Percentiles rank a stretch among this genome's conserved stretches.
These are phyloP conservation scores for Echeveria elegans DNA, from an alignment of 164 flowering plant species.

Conservation along the genomic window DNA sequence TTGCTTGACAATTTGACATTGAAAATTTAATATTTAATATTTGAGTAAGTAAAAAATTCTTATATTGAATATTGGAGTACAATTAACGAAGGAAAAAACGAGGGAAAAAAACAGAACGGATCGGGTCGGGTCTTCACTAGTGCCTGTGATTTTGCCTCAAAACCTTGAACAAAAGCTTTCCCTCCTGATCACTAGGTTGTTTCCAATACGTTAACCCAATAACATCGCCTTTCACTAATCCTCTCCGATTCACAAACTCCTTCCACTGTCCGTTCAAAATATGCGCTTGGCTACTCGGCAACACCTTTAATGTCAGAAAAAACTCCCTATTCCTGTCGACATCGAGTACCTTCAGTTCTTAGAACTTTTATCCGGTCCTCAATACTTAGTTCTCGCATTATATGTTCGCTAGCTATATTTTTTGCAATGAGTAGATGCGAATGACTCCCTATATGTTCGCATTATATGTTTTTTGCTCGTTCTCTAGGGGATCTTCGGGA, in stretches of 20 bases:
- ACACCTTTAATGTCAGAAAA: background rate
- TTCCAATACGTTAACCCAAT: background rate
- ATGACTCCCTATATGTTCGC: background rate
- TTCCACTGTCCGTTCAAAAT: background rate
- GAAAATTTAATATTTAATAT: no score
- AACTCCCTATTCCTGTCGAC: background rate
- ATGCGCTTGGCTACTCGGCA: background rate
- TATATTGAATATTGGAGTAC: no score
- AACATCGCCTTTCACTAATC: background rate
- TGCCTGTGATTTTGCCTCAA: background rate
- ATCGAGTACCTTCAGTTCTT: background rate
- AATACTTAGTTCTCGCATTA: background rate
- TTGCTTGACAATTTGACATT: no score
- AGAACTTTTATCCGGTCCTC: background rate
- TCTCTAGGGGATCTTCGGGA: background rate
- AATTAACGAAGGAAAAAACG: no score
- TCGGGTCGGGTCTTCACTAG: background rate
- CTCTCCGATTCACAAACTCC: background rate
- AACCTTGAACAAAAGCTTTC: background rate
- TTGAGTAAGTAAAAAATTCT: no score
- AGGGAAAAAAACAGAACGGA: background rate
- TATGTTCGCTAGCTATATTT: background rate
- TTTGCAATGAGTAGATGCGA: background rate
- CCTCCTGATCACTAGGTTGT: background rate
- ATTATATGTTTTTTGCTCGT: background rate